Conservation (phyloP, 108 stramenopile species). For the Nitzschia inconspicua region DNA sequence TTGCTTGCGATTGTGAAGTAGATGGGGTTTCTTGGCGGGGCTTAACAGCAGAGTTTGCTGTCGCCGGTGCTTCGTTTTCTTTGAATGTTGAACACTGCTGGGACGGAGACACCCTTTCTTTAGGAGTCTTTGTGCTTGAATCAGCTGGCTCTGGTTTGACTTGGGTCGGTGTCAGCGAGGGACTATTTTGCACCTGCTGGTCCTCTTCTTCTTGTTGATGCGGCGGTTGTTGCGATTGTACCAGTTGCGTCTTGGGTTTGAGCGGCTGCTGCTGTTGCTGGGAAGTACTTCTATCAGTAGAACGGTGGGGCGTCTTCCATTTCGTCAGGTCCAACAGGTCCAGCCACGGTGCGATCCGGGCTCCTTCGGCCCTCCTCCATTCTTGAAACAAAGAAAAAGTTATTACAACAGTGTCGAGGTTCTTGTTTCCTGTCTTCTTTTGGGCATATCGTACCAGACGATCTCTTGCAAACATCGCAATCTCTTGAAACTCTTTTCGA, state of each 20-base stretch:
- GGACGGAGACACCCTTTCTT: too few species aligned
- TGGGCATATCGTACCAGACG: slow-evolving; percentile 46
- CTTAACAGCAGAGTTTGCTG: not conserved
- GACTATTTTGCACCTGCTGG: not conserved
- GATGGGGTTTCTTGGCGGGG: slow-evolving; percentile 6
- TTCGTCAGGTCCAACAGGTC: slow-evolving; percentile 77
- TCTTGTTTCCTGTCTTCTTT: slow-evolving; percentile 19
- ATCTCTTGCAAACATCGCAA: slow-evolving; percentile 69
- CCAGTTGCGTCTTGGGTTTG: slow-evolving; percentile 2
- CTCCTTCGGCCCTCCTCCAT: slow-evolving; percentile 83
- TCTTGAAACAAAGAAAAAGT: slow-evolving; percentile 68
- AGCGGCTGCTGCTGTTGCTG: slow-evolving; percentile 8
- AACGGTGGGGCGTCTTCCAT: slow-evolving; percentile 51
- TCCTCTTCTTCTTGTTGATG: not conserved
- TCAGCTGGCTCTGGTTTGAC: slow-evolving; percentile 5
- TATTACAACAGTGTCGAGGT: slow-evolving; percentile 7
- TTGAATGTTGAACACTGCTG: too few species aligned
- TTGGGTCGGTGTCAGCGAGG: not conserved
- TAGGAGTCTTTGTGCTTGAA: too few species aligned
- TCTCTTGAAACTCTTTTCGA: slow-evolving; percentile 66
- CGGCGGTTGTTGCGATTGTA: not conserved
- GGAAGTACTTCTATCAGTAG: slow-evolving; percentile 5
- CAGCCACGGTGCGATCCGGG: slow-evolving; percentile 78
- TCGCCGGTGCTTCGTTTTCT: not conserved
- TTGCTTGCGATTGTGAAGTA: not conserved